Base-by-base conservation (phyloP, 2,329 filamentous ascomycete species). In the Apiospora pterosperma region DNA sequence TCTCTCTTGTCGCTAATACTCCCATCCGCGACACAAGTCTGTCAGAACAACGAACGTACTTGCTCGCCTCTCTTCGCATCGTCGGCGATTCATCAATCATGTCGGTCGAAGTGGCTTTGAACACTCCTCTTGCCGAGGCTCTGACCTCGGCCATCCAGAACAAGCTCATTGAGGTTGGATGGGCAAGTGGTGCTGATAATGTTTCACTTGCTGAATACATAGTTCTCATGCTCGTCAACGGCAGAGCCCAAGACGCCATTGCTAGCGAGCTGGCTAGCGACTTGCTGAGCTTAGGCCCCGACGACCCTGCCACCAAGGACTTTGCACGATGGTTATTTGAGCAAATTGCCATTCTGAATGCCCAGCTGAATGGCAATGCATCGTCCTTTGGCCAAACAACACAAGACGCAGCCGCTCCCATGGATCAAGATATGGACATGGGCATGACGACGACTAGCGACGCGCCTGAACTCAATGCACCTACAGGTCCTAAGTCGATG, bases 301-400 rank as follows among this genome's bases (percentile, higher is more conserved):
- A 97, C 66, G 95, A 97, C 71, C 88, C 91, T 61, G 90, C 89
- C 69, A 92, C 93, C 8, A 87, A 87, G 67, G 90, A 94, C 63
- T 98, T 99, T 75, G 89, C 94, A 67, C 86, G 85, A 75, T 99
- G 96, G 96, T 82, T 99, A n/a, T 98, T 98, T 75, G 87, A 93
- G 63, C 91, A 97, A 76, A 90, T 97, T 66, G 87, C 90, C 58
- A 68, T 80, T 14, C 82, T 96, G 67, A 88, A 90, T 72, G 80
- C 82, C 60, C 87, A 90, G 75, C 73, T 89, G 65, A 89, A 88
- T 69, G 86, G 86, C 28, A 77, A 73, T 19, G 69, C 73, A 14
- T 74, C 75, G 63, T 77, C 78, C 67, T 59, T 73, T 36, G 73
- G 65, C 21, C 74, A 62, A 21, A 12, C 36, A 38, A 41, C 65